Evolutionary conservation across 306 rosid species (phyloP), one percentile per base, ranked within the genome.

Genomic region (Lablab purpureus): DNA sequence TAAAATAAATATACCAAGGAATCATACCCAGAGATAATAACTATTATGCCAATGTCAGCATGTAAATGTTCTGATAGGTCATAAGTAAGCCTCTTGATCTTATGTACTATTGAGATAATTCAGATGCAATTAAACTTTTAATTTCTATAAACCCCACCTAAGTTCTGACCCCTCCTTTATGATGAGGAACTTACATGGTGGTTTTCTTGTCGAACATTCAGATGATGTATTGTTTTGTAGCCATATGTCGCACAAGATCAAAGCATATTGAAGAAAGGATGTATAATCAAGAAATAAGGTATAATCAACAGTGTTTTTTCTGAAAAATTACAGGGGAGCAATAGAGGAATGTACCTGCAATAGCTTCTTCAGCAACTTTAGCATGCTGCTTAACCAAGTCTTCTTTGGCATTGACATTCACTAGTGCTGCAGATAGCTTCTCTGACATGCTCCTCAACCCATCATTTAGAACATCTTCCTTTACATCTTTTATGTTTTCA

Each of bases 331-430:
- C 25, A 28, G 52, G 63, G 63, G 46, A 51, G 19, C 45, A 30
- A 32, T 22, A 64, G 64, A 63, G 64, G 70, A 71, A 77, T 63
- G 63, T 88, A 96, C 99, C 99, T 80, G 97, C 92, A 82, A 96
- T 91, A 27, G 99, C 99, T 96, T 96, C 99, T 90, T 96, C 98
- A 58, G 99, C 98, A 25, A 96, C 98, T 93, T 87, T 91, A 56
- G 97, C 91, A 77, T 96, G 99, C 85, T 96, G 99, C 84, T 90
- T 89, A 45, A 91, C 98, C 88, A 96, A 90, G 79, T 93, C 99
- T 79, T 96, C 99, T 88, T 91, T 96, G 69, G 93, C 94, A 67
- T 89, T 93, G 76, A 83, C 91, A 80, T 91, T 90, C 50, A 91
- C 91, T 64, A 89, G 97, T 51, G 93, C 99, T 40, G 94, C 90